phyloP scores from a whole-genome alignment of 441 rosid genomes.

The Arabidopsis lyrata region DNA sequence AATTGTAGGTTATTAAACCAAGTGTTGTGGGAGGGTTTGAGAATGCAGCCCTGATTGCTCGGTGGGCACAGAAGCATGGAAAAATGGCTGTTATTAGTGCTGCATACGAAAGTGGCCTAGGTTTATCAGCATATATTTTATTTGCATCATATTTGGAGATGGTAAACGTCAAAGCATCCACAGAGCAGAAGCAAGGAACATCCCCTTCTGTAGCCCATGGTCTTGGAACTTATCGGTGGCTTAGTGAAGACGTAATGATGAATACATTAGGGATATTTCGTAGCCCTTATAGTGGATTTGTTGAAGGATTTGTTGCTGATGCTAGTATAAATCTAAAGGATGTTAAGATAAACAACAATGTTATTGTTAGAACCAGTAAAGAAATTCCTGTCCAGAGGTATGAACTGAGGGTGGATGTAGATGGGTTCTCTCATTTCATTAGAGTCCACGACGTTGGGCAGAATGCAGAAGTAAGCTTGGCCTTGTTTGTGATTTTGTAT shows the following conservation, averaged over 20 bases:
- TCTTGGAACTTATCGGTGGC: conserved; percentile 94
- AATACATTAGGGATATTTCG: conserved; percentile 59
- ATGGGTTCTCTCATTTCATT: conserved; percentile 58
- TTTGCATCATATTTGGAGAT: conserved; percentile 78
- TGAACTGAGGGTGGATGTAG: conserved; percentile 55
- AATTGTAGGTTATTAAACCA: conserved; percentile 86
- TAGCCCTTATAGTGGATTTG: conserved; percentile 56
- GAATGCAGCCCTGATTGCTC: conserved; percentile 77
- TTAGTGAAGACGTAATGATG: conserved; percentile 75
- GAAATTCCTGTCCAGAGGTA: conserved; percentile 58
- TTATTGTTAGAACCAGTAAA: conserved; percentile 50
- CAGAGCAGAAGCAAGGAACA: conserved; percentile 48
- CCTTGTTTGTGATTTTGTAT: conserved; percentile 25
- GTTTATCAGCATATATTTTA: conserved; percentile 74
- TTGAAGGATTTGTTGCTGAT: conserved; percentile 73
- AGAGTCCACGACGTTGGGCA: conserved; percentile 64
- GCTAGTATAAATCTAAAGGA: conserved; percentile 60
- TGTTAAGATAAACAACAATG: conserved; percentile 62
- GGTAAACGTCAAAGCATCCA: conserved; percentile 58
- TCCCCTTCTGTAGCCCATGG: conserved; percentile 79
- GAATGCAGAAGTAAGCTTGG: conserved; percentile 55
- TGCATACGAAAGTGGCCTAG: conserved; percentile 86
- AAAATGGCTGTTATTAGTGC: conserved; percentile 95
- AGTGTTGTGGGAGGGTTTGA: conserved; percentile 95
- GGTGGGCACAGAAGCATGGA: conserved; percentile 86